Evolutionary conservation across 2,329 filamentous ascomycete genomes (phyloP), one percentile per base, ranked within the genome.

Genomic region (Aspergillus latus): DNA sequence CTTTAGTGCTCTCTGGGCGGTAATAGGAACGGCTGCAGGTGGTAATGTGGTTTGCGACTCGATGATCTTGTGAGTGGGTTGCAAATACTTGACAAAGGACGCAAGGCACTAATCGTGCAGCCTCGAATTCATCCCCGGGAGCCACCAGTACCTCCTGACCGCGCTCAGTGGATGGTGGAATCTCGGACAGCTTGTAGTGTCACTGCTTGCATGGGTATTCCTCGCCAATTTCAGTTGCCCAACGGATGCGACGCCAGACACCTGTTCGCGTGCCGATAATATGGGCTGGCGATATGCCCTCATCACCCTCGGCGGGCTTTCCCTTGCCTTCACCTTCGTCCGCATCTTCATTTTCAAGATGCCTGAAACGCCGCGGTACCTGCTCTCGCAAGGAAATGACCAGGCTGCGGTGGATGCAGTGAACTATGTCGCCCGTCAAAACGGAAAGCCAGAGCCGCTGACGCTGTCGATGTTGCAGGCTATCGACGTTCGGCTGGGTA

Each of bases 161-260:
- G 73, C 75, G 6, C 66, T 81, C 10, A 78, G 78, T 0, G 72
- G 69, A 1, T 80, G 78, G 78, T 80, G 78, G 78, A 78, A 77
- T 34, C 42, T 81, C 10, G 78, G 78, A 3, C 77, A 81, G 59
- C 68, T 78, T 1, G 59, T 69, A 5, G 64, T 68, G 1, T 68
- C 66, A 1, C 43, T 70, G 5, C 28, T 70, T 9, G 62, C 66
- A 13, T 70, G 67, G 67, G 68, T 65, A 1, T 69, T 68, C 34
- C 40, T 69, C 8, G 64, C 67, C n/a, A 68, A 68, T 37, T 70
- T 62, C 36, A 64, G 59, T 47, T 70, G 67, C 30, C 59, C 66
- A 8, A 65, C 64, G 0, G 60, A 67, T 40, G 54, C 63, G 1
- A 66, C 64, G 1, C 62, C 65, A 0, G 63, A 56, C 4, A 67